A percentile compares a stretch with the other conserved stretches of the same genome.
Evolutionary conservation across 306 rosid species (phyloP).

Genomic region (Citrullus amarus): DNA sequence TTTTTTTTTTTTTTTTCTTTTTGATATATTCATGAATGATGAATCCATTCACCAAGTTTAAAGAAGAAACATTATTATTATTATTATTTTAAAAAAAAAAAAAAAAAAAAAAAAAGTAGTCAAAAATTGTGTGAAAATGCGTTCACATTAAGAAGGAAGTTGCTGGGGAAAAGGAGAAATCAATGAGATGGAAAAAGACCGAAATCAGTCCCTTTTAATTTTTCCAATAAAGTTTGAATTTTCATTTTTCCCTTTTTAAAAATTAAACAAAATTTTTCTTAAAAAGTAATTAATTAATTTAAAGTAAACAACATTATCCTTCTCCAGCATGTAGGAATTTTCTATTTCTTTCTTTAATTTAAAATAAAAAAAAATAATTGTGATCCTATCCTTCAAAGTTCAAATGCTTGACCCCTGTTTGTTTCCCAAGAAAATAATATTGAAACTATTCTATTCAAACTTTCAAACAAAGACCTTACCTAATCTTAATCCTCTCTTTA

Average conservation of each 20-base stretch:
- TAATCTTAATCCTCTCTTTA: background rate
- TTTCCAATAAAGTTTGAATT: constrained; percentile 6
- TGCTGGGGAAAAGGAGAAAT: constrained; percentile 2
- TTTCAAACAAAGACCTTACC: background rate
- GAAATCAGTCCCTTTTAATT: background rate
- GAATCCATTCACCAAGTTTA: too few relatives aligned
- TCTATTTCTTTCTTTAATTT: background rate
- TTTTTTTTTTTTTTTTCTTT: too few relatives aligned
- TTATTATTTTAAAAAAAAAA: background rate
- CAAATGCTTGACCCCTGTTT: background rate
- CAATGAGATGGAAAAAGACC: background rate
- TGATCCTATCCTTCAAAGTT: background rate
- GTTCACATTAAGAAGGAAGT: background rate
- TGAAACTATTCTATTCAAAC: background rate
- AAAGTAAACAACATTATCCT: background rate
- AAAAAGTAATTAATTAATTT: background rate
- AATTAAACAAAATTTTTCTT: background rate
- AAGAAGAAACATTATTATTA: background rate
- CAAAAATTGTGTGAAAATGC: background rate
- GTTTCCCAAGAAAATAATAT: background rate
- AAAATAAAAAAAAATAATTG: too few relatives aligned
- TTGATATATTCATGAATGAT: too few relatives aligned
- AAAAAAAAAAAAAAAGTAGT: background rate
- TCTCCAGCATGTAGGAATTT: background rate
- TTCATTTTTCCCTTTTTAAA: background rate